phyloP scores from a whole-genome alignment of 345 rosid genomes.

The Eutrema yunnanense region DNA sequence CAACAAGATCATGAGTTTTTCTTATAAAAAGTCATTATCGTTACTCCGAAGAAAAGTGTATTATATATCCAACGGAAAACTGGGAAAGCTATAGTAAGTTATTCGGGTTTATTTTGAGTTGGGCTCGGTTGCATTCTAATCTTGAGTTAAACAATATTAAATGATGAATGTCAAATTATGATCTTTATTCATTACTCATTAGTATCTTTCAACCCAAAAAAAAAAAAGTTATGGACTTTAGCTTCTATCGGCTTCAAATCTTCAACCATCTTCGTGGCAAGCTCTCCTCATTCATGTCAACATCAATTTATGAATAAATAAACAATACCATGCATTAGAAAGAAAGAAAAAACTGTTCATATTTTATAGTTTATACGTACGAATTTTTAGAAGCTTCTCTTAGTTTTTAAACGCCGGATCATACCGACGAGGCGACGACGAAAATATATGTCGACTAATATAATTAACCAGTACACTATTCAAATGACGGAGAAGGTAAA shows the following conservation, averaged over 20 bases:
- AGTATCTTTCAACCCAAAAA: not conserved
- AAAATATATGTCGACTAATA: not conserved
- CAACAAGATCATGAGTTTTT: not conserved
- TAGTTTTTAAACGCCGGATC: not conserved
- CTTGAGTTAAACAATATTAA: not conserved
- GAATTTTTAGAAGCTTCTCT: constrained; percentile 6
- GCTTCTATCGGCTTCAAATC: constrained; percentile 17
- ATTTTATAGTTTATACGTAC: not conserved
- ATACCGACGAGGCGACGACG: constrained; percentile 2
- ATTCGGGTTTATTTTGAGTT: not conserved
- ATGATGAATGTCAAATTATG: not conserved
- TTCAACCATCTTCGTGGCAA: constrained; percentile 19
- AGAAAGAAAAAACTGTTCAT: not conserved
- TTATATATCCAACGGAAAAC: not conserved
- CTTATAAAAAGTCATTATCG: no score
- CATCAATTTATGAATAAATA: not conserved
- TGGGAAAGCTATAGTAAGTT: not conserved
- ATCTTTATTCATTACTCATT: not conserved
- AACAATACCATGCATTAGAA: not conserved
- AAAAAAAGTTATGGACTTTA: not conserved
- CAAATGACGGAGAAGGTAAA: not conserved
- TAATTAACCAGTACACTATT: not conserved
- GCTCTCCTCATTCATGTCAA: constrained; percentile 6
- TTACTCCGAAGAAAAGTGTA: not conserved
- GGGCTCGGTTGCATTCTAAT: not conserved